Evolutionary conservation across 371 early-diverging fungal genomes (phyloP), one percentile per base, ranked within the genome.

Genomic region (Dentiscutata heterogama): DNA sequence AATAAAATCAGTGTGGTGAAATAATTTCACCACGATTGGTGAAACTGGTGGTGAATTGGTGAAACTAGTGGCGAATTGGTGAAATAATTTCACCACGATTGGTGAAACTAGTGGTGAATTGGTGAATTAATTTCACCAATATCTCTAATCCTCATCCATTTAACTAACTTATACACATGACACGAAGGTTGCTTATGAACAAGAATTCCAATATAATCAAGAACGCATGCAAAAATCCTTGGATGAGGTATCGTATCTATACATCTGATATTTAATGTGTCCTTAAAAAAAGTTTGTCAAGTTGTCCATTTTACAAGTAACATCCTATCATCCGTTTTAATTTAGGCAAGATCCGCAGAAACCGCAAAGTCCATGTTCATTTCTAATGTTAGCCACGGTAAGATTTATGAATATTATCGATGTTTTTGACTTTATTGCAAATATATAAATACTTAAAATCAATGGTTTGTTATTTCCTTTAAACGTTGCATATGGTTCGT

Each of bases 361-460:
- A 70, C 46, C 22, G 22, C 70, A 35, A 70, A 70, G 42, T 70
- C 70, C 16, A 46, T 70, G 70, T 70, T 70, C 22, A 70, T 70
- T 46, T 70, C 70, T 11, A 70, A 42, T 42, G 70, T 70, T 22
- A 70, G 70, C 25, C 70, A 42, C 14, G 70, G 42, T 70, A 70
- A 70, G n/a, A 14, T 39, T 13, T 18, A 35, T 35, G 16, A 14
- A 67, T 31, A 67, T 14, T 35, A 67, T 67, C 18, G 20, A 14
- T 67, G 3, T 14, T 10, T 42, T 35, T 46, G 46, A 46, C 11
- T 46, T 46, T 46, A 46, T 46, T 8, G 39, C 6, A 39, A 39
- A 10, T 46, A 11, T 8, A 46, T 46, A 46, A 46, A 46, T 46
- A 46, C 7, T 46, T 8, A 46, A 58, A 7, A 18, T 58, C 18